Conservation (phyloP, 2,329 filamentous ascomycete genomes). For the Neopestalotiopsis sp. region DNA sequence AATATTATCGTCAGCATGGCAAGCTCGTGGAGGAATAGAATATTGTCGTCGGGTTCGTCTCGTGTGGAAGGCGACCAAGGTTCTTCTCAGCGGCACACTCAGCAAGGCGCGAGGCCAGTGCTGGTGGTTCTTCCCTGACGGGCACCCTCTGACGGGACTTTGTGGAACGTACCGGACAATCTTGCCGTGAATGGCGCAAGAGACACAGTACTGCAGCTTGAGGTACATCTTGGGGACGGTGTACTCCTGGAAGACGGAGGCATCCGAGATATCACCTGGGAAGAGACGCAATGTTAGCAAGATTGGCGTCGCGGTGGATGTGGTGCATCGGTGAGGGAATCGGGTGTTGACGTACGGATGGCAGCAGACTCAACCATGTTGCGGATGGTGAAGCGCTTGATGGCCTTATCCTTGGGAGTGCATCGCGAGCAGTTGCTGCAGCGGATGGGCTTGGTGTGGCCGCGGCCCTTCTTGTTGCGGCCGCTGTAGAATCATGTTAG, state of each 20-base stretch:
- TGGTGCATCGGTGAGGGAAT: conserved; percentile 14
- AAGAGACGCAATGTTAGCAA: neutral
- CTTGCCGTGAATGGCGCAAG: conserved; percentile 99
- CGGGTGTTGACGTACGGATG: conserved; percentile 82
- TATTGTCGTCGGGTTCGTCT: conserved; percentile 29
- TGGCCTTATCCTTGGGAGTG: conserved; percentile 99
- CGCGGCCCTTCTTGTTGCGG: conserved; percentile 99
- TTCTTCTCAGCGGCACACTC: conserved; percentile 57
- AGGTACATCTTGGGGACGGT: conserved; percentile 99
- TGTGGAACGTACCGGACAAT: conserved; percentile 92
- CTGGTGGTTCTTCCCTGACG: conserved; percentile 63
- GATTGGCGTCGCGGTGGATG: neutral
- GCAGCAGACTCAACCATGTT: conserved; percentile 99
- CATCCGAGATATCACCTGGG: conserved; percentile 99
- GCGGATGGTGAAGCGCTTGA: conserved; percentile 99
- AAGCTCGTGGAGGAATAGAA: conserved; percentile 27
- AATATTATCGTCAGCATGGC: conserved; percentile 46
- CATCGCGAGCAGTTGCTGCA: conserved; percentile 78
- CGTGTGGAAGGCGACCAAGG: conserved; percentile 59
- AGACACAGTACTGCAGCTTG: conserved; percentile 99
- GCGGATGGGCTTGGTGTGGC: conserved; percentile 99
- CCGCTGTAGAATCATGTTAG: conserved; percentile 62
- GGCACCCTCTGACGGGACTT: conserved; percentile 27
- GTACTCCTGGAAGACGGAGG: conserved; percentile 99
- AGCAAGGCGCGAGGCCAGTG: conserved; percentile 29